Evolutionary conservation across 768 basidiomycete genomes (phyloP).

Genomic region (Dioszegia crocea): DNA sequence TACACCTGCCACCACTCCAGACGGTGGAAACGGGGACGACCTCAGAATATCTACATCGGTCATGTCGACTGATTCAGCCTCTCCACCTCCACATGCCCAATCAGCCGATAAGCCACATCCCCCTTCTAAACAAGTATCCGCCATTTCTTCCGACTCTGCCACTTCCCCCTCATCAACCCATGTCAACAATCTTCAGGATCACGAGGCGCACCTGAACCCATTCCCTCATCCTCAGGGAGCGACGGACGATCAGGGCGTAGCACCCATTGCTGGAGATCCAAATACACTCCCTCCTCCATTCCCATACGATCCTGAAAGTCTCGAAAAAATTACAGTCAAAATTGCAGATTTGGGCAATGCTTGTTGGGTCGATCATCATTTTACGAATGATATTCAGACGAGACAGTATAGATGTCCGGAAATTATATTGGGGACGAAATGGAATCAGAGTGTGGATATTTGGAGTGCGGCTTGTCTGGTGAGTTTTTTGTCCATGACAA

Average conservation of each 20-base stretch:
- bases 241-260: constrained; percentile 18
- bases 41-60: constrained; percentile 42
- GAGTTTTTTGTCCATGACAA: constrained; percentile 45
- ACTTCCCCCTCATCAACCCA: constrained; percentile 42
- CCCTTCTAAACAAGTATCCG: constrained; percentile 15
- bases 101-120: not conserved
- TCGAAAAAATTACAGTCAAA: constrained; percentile 78
- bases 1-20: constrained; percentile 44
- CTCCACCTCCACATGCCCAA: constrained; percentile 19
- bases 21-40: constrained; percentile 19
- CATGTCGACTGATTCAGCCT: constrained; percentile 38
- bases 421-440: constrained; percentile 91
- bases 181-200: constrained; percentile 41
- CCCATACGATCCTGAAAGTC: constrained; percentile 46
- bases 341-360: constrained; percentile 98
- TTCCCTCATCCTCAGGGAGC: constrained; percentile 6
- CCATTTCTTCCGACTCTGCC: constrained; percentile 15
- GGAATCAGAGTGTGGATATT: constrained; percentile 91
- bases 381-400: constrained; percentile 98
- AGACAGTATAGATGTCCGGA: constrained; percentile 96
- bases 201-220: constrained; percentile 42
- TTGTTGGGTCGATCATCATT: constrained; percentile 83
- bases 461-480: constrained; percentile 96
- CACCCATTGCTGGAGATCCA: constrained; percentile 52
- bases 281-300: constrained; percentile 51